Evolutionary conservation across 495 filamentous ascomycete genomes (phyloP), one percentile per base, ranked within the genome.

Genomic region (Penicillium angulare): DNA sequence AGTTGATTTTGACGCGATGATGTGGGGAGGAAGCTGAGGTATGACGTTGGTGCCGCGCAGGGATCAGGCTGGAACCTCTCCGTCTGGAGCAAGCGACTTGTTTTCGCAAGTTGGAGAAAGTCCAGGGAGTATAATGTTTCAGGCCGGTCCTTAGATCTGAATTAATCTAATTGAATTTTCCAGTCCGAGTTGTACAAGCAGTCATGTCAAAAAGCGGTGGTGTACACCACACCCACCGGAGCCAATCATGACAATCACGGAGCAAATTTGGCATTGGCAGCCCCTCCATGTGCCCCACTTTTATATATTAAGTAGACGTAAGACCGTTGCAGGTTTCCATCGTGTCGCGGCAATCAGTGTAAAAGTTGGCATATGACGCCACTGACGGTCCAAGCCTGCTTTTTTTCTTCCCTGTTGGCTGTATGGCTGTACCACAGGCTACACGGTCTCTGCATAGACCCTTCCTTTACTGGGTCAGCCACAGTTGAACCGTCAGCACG

Each of bases 231-330:
- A 21, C 3, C 17, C 9, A 9, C n/a, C 7, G 29, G 6, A 32
- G 18, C 59, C 56, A 63, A 63, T 63, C 47, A 56, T 13, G 24
- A 1, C 32, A 22, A 15, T 15, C 13, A 9, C 41, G 44, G 49
- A 43, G 23, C 23, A 48, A 55, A 36, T 56, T 49, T 48, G 43
- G 43, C 56, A 46, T 36, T 32, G 53, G 44, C 27, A 46, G 16
- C 43, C 43, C 43, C 43, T 33, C 31, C 8, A 6, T 48, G 22
- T 20, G 2, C 43, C n/a, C 54, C 57, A 55, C 57, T 52, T 47
- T 58, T 53, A 60, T 64, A 64, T 27, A 58, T 61, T 61, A 58
- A 57, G 27, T 52, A 44, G 57, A 60, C 57, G 60, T 60, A 55
- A 56, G 45, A 49, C 51, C 35, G 49, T 51, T 54, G 46, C 43